phyloP scores from a whole-genome alignment of 1,284 basidiomycete genomes.

The Leccinum ponderosum region DNA sequence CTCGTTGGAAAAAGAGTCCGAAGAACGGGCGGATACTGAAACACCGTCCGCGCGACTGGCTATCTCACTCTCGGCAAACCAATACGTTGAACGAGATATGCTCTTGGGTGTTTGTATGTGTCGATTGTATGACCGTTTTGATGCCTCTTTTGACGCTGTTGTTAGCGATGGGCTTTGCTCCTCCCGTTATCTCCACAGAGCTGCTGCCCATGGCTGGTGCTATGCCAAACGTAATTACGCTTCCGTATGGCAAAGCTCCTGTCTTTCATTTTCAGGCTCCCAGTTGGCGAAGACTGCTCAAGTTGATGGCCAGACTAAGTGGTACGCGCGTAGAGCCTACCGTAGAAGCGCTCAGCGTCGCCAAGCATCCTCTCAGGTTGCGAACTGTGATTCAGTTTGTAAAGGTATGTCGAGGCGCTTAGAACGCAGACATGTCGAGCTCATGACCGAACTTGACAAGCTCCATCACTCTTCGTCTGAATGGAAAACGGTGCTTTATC shows the following conservation, averaged over 20 bases:
- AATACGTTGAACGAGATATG: conserved; percentile 62
- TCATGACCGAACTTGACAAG: conserved; percentile 35
- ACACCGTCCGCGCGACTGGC: conserved; percentile 18
- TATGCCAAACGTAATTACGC: conserved; percentile 69
- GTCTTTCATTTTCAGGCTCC: conserved; percentile 71
- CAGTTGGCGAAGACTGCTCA: conserved; percentile 70
- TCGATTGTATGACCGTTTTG: neutral
- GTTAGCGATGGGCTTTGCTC: conserved; percentile 62
- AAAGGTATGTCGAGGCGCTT: conserved; percentile 44
- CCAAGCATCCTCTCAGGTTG: conserved; percentile 58
- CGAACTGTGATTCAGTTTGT: conserved; percentile 76
- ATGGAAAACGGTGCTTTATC: conserved; percentile 74
- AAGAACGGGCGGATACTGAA: conserved; percentile 18
- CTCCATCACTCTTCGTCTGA: conserved; percentile 54
- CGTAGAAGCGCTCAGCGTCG: conserved; percentile 59
- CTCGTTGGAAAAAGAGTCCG: conserved; percentile 18
- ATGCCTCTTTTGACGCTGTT: conserved; percentile 8
- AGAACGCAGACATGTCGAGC: neutral
- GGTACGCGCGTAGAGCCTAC: conserved; percentile 69
- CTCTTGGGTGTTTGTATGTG: conserved; percentile 65
- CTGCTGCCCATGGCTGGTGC: conserved; percentile 47
- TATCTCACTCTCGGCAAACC: conserved; percentile 43
- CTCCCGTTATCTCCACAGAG: conserved; percentile 54
- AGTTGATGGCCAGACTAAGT: conserved; percentile 69
- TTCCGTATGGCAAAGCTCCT: conserved; percentile 66